Conservation (phyloP, 352 stramenopile genomes). For the Globisporangium heterothallicum region DNA sequence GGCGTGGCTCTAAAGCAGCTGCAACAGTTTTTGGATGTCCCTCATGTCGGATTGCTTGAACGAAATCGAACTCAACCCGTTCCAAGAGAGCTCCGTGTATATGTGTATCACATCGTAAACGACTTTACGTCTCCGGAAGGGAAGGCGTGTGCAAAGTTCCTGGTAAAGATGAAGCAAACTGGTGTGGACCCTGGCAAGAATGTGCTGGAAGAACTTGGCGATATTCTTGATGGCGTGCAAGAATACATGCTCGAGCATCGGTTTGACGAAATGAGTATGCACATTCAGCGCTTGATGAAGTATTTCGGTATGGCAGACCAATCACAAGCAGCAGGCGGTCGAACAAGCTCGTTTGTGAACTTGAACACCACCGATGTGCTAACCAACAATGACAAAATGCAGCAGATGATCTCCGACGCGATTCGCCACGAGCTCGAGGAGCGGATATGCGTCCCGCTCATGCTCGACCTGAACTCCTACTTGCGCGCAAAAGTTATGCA, state of each 20-base stretch:
- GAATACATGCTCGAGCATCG: constrained; percentile 86
- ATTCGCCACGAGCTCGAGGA: constrained; percentile 84
- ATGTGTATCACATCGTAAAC: constrained; percentile 77
- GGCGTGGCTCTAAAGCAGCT: constrained; percentile 72
- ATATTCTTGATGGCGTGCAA: constrained; percentile 77
- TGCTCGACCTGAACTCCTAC: constrained; percentile 44
- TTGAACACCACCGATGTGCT: constrained; percentile 50
- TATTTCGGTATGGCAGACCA: constrained; percentile 18
- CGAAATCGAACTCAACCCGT: constrained; percentile 79
- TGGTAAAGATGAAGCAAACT: constrained; percentile 48
- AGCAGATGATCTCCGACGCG: constrained; percentile 73
- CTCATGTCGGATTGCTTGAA: constrained; percentile 58
- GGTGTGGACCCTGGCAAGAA: constrained; percentile 42
- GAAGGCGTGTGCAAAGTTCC: constrained; percentile 73
- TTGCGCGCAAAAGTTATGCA: constrained; percentile 43
- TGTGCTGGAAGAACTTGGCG: constrained; percentile 64
- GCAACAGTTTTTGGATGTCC: constrained; percentile 78
- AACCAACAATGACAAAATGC: constrained; percentile 68
- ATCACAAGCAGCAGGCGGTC: constrained; percentile 13
- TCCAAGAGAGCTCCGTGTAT: constrained; percentile 67
- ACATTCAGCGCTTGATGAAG: constrained; percentile 61
- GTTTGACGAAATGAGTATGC: constrained; percentile 67
- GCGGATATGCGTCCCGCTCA: constrained; percentile 71
- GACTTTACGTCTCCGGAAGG: constrained; percentile 72
- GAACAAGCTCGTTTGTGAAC: constrained; percentile 67